phyloP scores from a whole-genome alignment of 139 green algal species.

The Micractinium sp. region DNA sequence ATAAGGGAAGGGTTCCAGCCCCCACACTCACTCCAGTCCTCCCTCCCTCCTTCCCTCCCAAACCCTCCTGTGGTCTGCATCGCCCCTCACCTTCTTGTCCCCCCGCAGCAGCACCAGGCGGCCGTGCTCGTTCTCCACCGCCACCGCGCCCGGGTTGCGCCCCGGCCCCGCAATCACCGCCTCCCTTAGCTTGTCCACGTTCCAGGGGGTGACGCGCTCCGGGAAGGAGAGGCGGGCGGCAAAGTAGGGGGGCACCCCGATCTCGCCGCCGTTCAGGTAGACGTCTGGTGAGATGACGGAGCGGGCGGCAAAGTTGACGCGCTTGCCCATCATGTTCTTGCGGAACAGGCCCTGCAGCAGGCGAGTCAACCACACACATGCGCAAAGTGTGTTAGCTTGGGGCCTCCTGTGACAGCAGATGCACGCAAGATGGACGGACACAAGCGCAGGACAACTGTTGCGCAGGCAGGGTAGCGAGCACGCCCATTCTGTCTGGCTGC shows the following conservation, averaged over 20 bases:
- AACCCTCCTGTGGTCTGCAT: not conserved
- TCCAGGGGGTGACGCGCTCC: constrained; percentile 93
- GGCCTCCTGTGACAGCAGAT: too few species aligned
- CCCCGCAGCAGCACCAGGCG: constrained; percentile 70
- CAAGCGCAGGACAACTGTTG: too few species aligned
- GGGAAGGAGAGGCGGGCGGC: constrained; percentile 92
- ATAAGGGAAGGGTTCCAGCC: too few species aligned
- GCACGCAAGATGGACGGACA: too few species aligned
- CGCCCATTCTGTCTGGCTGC: too few species aligned
- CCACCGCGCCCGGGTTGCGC: constrained; percentile 88
- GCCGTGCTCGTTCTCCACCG: constrained; percentile 91
- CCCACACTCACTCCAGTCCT: not conserved
- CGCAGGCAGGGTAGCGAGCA: too few species aligned
- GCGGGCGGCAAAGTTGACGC: constrained; percentile 91
- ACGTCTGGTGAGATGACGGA: constrained; percentile 96
- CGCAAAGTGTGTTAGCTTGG: too few species aligned
- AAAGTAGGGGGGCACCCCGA: constrained; percentile 98
- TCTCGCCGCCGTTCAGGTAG: constrained; percentile 89
- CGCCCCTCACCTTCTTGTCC: constrained; percentile 43
- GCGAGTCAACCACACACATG: too few species aligned
- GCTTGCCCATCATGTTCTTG: constrained; percentile 99
- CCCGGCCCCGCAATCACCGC: constrained; percentile 81
- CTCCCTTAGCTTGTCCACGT: constrained; percentile 82
- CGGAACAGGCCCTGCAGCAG: constrained; percentile 91
- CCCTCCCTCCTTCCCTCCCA: not conserved